Conservation (phyloP, 176 grass and related monocot genomes). For the Urochloa ruziziensis region DNA sequence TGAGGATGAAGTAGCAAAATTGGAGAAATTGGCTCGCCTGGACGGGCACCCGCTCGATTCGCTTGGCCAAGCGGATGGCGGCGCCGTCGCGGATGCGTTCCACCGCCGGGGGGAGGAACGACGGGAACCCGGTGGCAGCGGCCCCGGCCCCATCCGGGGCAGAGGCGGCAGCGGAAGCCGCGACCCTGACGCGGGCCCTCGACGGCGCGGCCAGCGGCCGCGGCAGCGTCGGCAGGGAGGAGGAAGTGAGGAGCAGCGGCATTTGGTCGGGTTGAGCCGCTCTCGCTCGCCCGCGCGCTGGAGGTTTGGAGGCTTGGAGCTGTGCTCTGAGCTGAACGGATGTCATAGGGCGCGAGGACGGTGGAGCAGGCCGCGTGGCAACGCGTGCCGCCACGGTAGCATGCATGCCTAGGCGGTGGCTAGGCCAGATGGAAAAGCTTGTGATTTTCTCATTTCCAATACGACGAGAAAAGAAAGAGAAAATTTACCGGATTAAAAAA, state of each 20-base stretch:
- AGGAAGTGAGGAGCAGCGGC: slow-evolving; percentile 36
- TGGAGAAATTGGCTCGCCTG: slow-evolving; percentile 35
- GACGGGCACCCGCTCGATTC: slow-evolving; percentile 86
- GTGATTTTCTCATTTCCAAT: too few species aligned
- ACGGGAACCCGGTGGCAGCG: slow-evolving; percentile 43
- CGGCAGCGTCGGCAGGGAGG: background rate
- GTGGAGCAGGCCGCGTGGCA: slow-evolving; percentile 26
- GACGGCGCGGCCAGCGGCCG: background rate
- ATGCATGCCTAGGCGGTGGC: background rate
- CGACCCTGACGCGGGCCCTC: slow-evolving; percentile 21
- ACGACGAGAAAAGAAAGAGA: too few species aligned
- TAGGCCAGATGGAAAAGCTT: background rate
- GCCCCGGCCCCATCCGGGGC: background rate
- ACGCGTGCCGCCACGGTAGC: background rate
- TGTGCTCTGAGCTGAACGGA: background rate
- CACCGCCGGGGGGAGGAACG: slow-evolving; percentile 75
- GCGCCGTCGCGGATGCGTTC: slow-evolving; percentile 66
- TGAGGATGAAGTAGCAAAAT: background rate
- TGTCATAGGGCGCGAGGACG: slow-evolving; percentile 21
- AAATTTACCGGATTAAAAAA: too few species aligned
- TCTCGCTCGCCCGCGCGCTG: background rate
- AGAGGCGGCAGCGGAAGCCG: slow-evolving; percentile 25
- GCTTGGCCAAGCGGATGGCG: slow-evolving; percentile 57
- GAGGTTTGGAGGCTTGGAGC: background rate
- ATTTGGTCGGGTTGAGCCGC: slow-evolving; percentile 11